A percentile compares a stretch with the other conserved stretches of the same genome.
Conservation (phyloP, 306 rosid species). For the Quercus mongolica region DNA sequence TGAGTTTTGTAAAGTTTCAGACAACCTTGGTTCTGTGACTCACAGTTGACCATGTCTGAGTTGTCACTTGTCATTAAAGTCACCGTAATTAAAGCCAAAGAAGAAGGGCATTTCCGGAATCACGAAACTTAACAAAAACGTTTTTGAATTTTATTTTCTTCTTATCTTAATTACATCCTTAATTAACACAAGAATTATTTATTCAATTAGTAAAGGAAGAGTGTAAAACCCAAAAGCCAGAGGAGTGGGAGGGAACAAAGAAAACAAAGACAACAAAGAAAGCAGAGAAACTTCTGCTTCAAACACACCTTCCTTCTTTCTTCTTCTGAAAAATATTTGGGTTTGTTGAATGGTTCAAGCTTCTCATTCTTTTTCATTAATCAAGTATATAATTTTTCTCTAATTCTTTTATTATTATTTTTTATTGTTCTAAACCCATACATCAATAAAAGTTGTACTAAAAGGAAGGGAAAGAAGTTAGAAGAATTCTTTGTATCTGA, state of each 20-base stretch:
- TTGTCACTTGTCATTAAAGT: background rate
- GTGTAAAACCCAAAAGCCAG: slow-evolving; percentile 19
- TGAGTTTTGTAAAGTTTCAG: slow-evolving; percentile 18
- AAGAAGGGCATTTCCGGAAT: slow-evolving; percentile 28
- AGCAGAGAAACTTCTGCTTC: slow-evolving; percentile 21
- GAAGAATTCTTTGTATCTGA: slow-evolving; percentile 35
- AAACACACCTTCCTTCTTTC: slow-evolving; percentile 11
- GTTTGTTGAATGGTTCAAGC: slow-evolving; percentile 47
- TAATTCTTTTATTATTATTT: background rate
- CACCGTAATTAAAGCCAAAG: slow-evolving; percentile 24
- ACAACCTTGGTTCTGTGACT: background rate
- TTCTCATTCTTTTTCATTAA: slow-evolving; percentile 25
- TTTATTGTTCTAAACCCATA: slow-evolving; percentile 19
- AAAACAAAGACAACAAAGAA: slow-evolving; percentile 22
- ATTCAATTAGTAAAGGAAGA: background rate
- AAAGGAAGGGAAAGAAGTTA: slow-evolving; percentile 21
- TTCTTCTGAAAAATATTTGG: slow-evolving; percentile 24
- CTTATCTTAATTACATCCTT: slow-evolving; percentile 22
- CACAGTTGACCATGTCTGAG: slow-evolving; percentile 15
- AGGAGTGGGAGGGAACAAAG: slow-evolving; percentile 26
- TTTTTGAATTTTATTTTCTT: slow-evolving; percentile 10
- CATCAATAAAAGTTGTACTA: slow-evolving; percentile 14
- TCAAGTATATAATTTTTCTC: slow-evolving; percentile 1
- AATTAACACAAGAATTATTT: slow-evolving; percentile 7
- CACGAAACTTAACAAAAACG: background rate